Evolutionary conservation across 306 rosid species (phyloP).

Genomic region (Fagus sylvatica): DNA sequence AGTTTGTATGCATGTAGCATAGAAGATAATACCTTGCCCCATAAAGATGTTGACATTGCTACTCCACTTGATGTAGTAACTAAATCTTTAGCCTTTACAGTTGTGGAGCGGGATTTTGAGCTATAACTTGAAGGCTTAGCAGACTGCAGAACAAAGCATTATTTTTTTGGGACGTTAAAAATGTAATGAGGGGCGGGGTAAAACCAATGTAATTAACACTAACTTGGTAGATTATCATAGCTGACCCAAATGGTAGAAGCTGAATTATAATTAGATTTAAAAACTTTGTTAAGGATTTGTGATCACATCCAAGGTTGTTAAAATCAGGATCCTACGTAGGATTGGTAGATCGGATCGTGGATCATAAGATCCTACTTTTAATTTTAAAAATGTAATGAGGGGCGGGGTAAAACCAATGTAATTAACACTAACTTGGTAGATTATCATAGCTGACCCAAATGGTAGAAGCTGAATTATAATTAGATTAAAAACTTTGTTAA

Average conservation of each 20-base stretch:
- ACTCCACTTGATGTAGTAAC: constrained; percentile 32
- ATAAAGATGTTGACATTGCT: constrained; percentile 42
- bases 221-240: neutral
- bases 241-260: neutral
- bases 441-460: neutral
- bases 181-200: too few relatives aligned
- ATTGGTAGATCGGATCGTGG: too few relatives aligned
- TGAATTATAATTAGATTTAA: too few relatives aligned
- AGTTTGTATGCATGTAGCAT: constrained; percentile 9
- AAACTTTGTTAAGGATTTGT: too few relatives aligned
- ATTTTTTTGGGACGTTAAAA: constrained; percentile 7
- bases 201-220: constrained; percentile 1
- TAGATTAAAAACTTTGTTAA: too few relatives aligned
- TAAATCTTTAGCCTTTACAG: constrained; percentile 54
- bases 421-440: neutral
- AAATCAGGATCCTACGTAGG: too few relatives aligned
- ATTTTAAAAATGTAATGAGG: too few relatives aligned
- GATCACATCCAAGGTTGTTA: too few relatives aligned
- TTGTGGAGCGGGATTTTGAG: constrained; percentile 54
- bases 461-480: neutral
- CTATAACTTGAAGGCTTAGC: constrained; percentile 60
- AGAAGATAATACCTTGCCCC: constrained; percentile 67
- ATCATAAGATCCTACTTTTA: too few relatives aligned
- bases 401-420: neutral
- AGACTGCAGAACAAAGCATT: constrained; percentile 42